A percentile compares a stretch with the other conserved stretches of the same genome.
These are phyloP conservation scores for Immersiporthe knoxdaviesiana DNA, from an alignment of 2,329 filamentous ascomycete species.

Conservation along the genomic window DNA sequence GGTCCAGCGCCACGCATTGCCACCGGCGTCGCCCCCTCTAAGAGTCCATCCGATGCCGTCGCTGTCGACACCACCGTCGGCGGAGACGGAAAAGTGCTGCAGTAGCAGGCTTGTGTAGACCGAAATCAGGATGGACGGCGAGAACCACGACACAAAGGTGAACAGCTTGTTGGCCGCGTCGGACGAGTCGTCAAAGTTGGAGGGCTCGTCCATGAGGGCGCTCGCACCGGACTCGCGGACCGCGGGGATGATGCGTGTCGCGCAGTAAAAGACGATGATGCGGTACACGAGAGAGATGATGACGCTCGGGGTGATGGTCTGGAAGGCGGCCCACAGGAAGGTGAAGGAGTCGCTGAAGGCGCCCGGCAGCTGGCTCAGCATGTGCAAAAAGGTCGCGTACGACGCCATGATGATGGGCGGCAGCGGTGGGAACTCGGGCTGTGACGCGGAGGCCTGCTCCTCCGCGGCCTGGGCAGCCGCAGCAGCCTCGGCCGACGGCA, in stretches of 20 bases:
- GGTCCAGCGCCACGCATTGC: slow-evolving; percentile 90
- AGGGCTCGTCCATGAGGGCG: slow-evolving; percentile 81
- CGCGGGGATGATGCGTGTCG: slow-evolving; percentile 92
- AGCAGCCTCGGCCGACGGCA: slow-evolving; percentile 71
- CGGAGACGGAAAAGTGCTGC: slow-evolving; percentile 85
- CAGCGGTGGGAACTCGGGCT: slow-evolving; percentile 93
- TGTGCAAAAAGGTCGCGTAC: slow-evolving; percentile 86
- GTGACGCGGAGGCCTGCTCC: slow-evolving; percentile 52
- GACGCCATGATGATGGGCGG: slow-evolving; percentile 98
- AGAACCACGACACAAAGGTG: slow-evolving; percentile 89
- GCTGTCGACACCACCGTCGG: slow-evolving; percentile 50
- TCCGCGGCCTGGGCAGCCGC: slow-evolving; percentile 47
- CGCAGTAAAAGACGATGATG: slow-evolving; percentile 92
- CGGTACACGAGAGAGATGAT: slow-evolving; percentile 94
- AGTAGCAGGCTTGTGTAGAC: slow-evolving; percentile 95
- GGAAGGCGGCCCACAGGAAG: slow-evolving; percentile 87
- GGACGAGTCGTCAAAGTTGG: slow-evolving; percentile 70
- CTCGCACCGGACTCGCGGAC: slow-evolving; percentile 84
- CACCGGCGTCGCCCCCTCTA: slow-evolving; percentile 78
- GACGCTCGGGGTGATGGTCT: slow-evolving; percentile 93
- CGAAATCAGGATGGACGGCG: slow-evolving; percentile 89
- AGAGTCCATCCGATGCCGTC: slow-evolving; percentile 77
- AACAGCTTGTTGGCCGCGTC: slow-evolving; percentile 81
- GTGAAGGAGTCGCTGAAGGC: slow-evolving; percentile 83
- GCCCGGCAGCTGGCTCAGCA: slow-evolving; percentile 79